Base-by-base conservation (phyloP, 306 rosid species). In the Erythrophleum fordii region DNA sequence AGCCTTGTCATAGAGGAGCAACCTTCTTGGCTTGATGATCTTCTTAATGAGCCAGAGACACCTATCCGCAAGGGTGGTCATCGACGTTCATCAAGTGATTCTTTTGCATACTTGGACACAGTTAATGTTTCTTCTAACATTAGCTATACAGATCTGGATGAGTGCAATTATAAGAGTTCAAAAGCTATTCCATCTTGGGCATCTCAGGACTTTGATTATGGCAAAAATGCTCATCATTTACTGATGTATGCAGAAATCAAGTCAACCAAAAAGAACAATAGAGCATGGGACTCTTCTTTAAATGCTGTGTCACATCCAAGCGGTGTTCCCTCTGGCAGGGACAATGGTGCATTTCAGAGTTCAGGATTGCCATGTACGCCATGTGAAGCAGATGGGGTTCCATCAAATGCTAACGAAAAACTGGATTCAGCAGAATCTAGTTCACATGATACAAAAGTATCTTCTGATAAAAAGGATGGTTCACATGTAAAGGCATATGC, bases 11-110 rank as follows among this genome's bases (percentile, higher is more conserved):
- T 90, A 53, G 99, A 96, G 88, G 99, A 96, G 85, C 99, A 96
- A 75, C 99, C 99, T 73, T 96, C 98, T 58, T 96, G 99, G 99
- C 97, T 96, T 44, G 99, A 96, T 81, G 99, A 96, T 88, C 99
- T 96, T 45, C 98, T 96, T 77, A 89, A 96, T 80, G 99, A 96
- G 85, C 99, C 99, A 5, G 99, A 96, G 65, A 88, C 99, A 60
- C 99, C 99, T 60, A 85, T 96, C 13, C 92, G 97, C 26, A 96
- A 86, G 84, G 97, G 92, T 59, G 97, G 97, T 80, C 99, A 96
- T 85, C 87, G 99, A 74, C 99, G 99, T 68, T 96, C 99, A 31
- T 96, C 99, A 41, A 96, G 99, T 83, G 99, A 96, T 86, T 96
- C 99, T 51, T 96, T 90, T 87, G 95, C 99, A 28, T 96, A 96